Base-by-base conservation (phyloP, 2,329 filamentous ascomycete species). In the Ascochyta koolunga region DNA sequence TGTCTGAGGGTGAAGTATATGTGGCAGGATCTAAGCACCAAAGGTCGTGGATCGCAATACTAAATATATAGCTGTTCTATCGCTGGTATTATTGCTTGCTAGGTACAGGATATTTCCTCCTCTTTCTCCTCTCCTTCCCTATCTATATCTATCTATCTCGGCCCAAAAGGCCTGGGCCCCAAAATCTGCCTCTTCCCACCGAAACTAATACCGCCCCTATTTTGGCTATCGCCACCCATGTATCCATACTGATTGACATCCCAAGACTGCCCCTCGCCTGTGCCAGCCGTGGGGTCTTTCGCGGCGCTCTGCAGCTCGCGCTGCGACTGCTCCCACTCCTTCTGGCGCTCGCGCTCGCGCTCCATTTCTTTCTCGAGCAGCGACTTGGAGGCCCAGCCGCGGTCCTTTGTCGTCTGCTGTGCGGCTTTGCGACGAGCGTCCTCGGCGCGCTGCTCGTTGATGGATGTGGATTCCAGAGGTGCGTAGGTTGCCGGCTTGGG, bases 321-420 rank as follows among this genome's bases (percentile, higher is more conserved):
- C 74, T 93, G 90, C 1, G 85, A 79, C 58, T 89, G 85, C 72
- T 95, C 90, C 90, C 90, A 93, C 71, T 93, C 89, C 50, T 81
- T 82, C 76, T 93, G 89, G 13, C 89, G 80, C 76, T 91, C 85
- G 8, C 89, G 81, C 74, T 93, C 89, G 70, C 88, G 80, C 72
- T 93, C 89, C 88, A 92, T 91, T 74, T 93, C 89, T 24, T 88
- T 84, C 75, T 92, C 89, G 1, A 92, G 82, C 9, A 92, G 80
- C 0, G 86, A 89, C 77, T 88, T 89, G 60, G 82, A 82, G 1
- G 86, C 86, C 83, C 82, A 86, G 0, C 84, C 85, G 24, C 79
- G 82, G 1, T 85, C 83, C 70, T 86, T 86, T 18, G 86, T 88
- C 69, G 83, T 81, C 42, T 77, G 74, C 66, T 89, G 86, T 10